Percentiles rank a stretch among this genome's conserved stretches.
These are phyloP conservation scores for Candida nonsorbophila DNA, from an alignment of 805 yeast species.

Conservation along the genomic window DNA sequence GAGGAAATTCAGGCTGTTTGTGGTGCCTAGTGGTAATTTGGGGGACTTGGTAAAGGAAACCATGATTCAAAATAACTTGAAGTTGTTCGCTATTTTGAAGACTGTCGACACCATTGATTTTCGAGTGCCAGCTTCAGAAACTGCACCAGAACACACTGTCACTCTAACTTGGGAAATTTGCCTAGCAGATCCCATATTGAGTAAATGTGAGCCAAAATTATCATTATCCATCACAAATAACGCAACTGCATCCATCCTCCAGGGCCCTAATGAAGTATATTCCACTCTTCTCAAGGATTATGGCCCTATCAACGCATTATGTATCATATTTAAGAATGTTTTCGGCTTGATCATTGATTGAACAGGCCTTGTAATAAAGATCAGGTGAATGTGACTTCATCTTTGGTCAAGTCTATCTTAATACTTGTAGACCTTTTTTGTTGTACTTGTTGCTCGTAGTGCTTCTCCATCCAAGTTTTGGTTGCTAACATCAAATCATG, in stretches of 20 bases:
- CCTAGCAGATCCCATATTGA: constrained; percentile 13
- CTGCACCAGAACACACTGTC: constrained; percentile 4
- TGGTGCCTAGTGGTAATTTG: constrained; percentile 12
- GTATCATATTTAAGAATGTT: constrained; percentile 15
- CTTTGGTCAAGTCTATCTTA: constrained; percentile 24
- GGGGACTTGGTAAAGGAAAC: constrained; percentile 5
- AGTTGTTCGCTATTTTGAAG: constrained; percentile 15
- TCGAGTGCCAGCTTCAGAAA: constrained; percentile 4
- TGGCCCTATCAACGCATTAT: constrained; percentile 20
- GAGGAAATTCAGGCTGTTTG: constrained; percentile 9
- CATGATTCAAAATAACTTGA: constrained; percentile 12
- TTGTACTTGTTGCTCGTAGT: constrained; percentile 4
- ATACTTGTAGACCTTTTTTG: no score
- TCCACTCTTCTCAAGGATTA: constrained; percentile 15
- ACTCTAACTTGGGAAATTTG: constrained; percentile 19
- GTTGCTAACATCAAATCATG: constrained; percentile 4
- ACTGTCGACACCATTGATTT: constrained; percentile 14
- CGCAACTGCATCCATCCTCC: constrained; percentile 5
- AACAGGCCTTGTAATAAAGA: background rate
- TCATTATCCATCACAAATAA: constrained; percentile 6
- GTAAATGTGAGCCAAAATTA: constrained; percentile 18
- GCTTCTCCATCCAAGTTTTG: constrained; percentile 2
- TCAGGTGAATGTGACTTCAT: constrained; percentile 7
- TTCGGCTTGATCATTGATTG: constrained; percentile 7
- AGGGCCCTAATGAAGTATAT: constrained; percentile 12